Evolutionary conservation across 2,329 filamentous ascomycete genomes (phyloP), one percentile per base, ranked within the genome.

Genomic region (Scytalidium lignicola): DNA sequence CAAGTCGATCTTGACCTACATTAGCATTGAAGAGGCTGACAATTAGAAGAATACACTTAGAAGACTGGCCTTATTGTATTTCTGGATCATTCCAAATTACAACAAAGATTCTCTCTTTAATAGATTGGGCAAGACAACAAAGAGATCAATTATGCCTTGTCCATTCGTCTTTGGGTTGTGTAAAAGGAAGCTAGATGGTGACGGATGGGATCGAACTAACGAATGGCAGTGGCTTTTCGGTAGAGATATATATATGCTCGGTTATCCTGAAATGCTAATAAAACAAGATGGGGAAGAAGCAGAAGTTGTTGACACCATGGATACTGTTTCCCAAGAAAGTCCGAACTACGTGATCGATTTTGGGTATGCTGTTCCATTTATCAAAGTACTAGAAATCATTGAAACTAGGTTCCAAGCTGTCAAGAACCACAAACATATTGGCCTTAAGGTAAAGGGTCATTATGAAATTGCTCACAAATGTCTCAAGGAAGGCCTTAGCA

Each of bases 41-140:
- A 29, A 41, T 41, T 47, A 29, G 45, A 47, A 47, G 20, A 23
- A 29, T 42, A 43, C 32, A 19, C 32, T 47, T 43, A 29, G 45
- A 41, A 47, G 39, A 42, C 19, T 19, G 28, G 45, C 32, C 20
- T 46, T 46, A 26, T 10, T 26, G 23, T 26, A 26, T 26, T 26
- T 26, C 10, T 44, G 42, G 42, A 44, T 44, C 18, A 44, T 46
- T 29, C 44, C 26, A 23, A 29, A 40, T 20, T 46, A 18, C 13
- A 39, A 46, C 20, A 40, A 39, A 32, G 23, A 46, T n/a, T 32
- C 20, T 39, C 21, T 46, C n/a, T 46, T 46, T 46, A 32, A 15
- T 18, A 18, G 39, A 13, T 21, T 18, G 13, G 6, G 39, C 13
- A 46, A 46, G 44, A 46, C 28, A 32, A 23, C 23, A 23, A 37